Percentiles rank a stretch among this genome's conserved stretches.
phyloP scores from a whole-genome alignment of 371 early-diverging fungal genomes.

The Lichtheimia ornata region DNA sequence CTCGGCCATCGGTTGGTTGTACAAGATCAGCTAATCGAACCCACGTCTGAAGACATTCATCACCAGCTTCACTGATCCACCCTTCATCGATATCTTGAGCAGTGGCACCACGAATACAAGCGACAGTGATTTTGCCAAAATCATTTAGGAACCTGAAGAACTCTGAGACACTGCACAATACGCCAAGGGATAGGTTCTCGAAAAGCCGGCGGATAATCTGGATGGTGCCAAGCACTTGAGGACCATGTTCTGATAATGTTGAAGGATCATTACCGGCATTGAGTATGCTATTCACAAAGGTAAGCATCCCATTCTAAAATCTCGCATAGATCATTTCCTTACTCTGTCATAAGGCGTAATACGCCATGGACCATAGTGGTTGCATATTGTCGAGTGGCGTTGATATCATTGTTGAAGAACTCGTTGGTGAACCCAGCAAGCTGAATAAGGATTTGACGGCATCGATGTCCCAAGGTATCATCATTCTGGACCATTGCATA shows the following conservation, averaged over 20 bases:
- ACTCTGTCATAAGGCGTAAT: slow-evolving; percentile 59
- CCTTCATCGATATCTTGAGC: slow-evolving; percentile 48
- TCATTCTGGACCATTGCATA: slow-evolving; percentile 49
- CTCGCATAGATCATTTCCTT: slow-evolving; percentile 13
- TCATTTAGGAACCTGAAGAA: slow-evolving; percentile 66
- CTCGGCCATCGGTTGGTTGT: slow-evolving; percentile 28
- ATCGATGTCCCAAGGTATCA: slow-evolving; percentile 54
- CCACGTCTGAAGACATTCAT: slow-evolving; percentile 74
- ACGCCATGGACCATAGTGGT: slow-evolving; percentile 60
- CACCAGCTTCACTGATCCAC: slow-evolving; percentile 70
- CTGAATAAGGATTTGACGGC: slow-evolving; percentile 68
- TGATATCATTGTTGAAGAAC: slow-evolving; percentile 53
- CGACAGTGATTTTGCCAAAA: slow-evolving; percentile 61
- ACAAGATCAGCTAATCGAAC: slow-evolving; percentile 52
- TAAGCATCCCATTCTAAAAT: background rate
- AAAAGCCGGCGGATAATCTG: slow-evolving; percentile 53
- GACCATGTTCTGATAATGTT: slow-evolving; percentile 40
- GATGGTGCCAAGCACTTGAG: slow-evolving; percentile 50
- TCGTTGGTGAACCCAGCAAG: slow-evolving; percentile 71
- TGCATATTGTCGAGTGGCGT: slow-evolving; percentile 44
- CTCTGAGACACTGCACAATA: slow-evolving; percentile 55
- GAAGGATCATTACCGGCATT: slow-evolving; percentile 32
- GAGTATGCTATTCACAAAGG: slow-evolving; percentile 18
- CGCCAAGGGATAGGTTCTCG: slow-evolving; percentile 35
- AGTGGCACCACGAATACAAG: slow-evolving; percentile 59